Evolutionary conservation across 495 filamentous ascomycete genomes (phyloP).

Genomic region (Penicillium soppii): DNA sequence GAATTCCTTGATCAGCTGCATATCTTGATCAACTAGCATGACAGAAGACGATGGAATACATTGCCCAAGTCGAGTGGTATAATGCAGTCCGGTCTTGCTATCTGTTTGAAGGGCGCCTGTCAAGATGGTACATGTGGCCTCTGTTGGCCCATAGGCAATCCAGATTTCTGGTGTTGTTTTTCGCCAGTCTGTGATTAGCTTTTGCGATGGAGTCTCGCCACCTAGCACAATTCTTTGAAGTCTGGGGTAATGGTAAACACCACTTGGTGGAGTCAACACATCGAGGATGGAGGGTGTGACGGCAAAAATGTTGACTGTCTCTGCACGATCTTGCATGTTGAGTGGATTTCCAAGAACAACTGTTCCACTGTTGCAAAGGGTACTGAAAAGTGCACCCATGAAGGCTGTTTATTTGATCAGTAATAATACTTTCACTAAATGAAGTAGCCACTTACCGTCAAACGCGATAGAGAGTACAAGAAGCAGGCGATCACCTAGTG

Average conservation of each 20-base stretch:
- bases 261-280: not conserved
- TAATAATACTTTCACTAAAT: not conserved
- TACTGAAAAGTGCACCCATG: slow-evolving; percentile 3
- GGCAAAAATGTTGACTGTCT: slow-evolving; percentile 12
- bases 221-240: slow-evolving; percentile 24
- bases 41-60: not conserved
- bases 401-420: not conserved
- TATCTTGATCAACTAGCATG: not conserved
- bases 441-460: slow-evolving; percentile 1
- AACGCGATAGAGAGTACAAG: slow-evolving; percentile 2
- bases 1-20: not conserved
- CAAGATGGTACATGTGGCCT: slow-evolving; percentile 16
- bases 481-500: not conserved
- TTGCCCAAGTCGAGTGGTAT: not conserved
- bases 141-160: slow-evolving; percentile 23
- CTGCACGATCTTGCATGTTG: slow-evolving; percentile 6
- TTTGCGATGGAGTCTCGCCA: slow-evolving; percentile 16
- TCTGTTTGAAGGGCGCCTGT: slow-evolving; percentile 8
- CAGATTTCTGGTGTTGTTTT: slow-evolving; percentile 12
- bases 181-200: slow-evolving; percentile 17
- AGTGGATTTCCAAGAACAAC: not conserved
- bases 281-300: slow-evolving; percentile 15
- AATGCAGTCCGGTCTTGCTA: not conserved
- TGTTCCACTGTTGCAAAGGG: not conserved
- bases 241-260: not conserved